Conservation (phyloP, 768 basidiomycete species). For the Exidia glandulosa region DNA sequence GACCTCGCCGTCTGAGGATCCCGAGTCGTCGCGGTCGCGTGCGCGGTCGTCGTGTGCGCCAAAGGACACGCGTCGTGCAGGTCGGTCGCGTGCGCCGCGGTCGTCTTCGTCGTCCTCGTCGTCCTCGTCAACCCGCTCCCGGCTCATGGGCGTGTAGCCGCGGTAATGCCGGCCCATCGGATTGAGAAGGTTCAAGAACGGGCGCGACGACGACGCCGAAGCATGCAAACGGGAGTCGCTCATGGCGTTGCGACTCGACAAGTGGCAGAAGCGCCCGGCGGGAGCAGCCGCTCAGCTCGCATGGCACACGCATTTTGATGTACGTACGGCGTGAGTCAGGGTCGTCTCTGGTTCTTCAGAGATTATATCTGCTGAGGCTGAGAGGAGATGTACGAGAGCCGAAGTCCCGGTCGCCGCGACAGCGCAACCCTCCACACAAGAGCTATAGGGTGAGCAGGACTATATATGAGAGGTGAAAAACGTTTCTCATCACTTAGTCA, state of each 20-base stretch:
- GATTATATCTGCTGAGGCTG: too few relatives aligned
- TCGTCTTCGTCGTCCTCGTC: constrained; percentile 40
- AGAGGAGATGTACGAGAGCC: too few relatives aligned
- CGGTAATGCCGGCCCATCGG: constrained; percentile 64
- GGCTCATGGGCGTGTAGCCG: constrained; percentile 50
- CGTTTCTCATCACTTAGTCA: too few relatives aligned
- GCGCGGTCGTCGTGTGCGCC: constrained; percentile 50
- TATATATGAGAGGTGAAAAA: too few relatives aligned
- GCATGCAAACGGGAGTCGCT: background rate
- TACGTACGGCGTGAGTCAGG: background rate
- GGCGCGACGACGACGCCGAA: constrained; percentile 48
- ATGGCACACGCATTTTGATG: background rate
- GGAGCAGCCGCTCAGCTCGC: too few relatives aligned
- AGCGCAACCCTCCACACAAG: too few relatives aligned
- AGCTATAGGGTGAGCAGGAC: too few relatives aligned
- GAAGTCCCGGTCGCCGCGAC: too few relatives aligned
- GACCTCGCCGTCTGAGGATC: constrained; percentile 72
- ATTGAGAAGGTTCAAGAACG: constrained; percentile 75
- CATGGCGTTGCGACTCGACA: too few relatives aligned
- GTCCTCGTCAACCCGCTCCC: constrained; percentile 59
- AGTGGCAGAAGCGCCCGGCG: too few relatives aligned
- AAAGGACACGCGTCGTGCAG: constrained; percentile 42
- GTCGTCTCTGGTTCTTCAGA: too few relatives aligned
- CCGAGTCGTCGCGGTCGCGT: constrained; percentile 37
- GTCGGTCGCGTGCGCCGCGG: constrained; percentile 48